These are phyloP conservation scores for Penicillium atrosanguineum DNA, from an alignment of 495 filamentous ascomycete species.

Conservation along the genomic window DNA sequence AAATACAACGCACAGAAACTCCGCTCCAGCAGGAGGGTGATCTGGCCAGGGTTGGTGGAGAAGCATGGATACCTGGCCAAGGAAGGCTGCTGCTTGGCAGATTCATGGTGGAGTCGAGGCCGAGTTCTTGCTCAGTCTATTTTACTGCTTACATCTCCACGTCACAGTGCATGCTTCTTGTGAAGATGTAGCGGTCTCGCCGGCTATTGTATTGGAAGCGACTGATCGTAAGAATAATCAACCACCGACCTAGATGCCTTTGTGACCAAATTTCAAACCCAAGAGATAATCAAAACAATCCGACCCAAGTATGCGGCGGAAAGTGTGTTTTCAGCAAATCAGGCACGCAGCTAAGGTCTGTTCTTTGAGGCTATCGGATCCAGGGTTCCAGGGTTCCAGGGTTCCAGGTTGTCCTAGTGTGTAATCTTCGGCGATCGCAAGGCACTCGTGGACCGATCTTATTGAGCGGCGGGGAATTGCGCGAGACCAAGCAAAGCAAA, in stretches of 20 bases:
- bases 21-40: conserved; percentile 4
- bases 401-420: conserved; percentile 2
- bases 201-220: too few species aligned
- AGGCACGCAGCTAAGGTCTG: neutral
- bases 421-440: conserved; percentile 9
- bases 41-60: neutral
- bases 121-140: conserved; percentile 1
- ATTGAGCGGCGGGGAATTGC: neutral
- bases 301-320: neutral
- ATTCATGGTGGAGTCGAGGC: conserved; percentile 10
- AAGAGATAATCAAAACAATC: neutral
- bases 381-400: neutral
- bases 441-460: neutral
- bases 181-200: neutral
- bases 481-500: too few species aligned
- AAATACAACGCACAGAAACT: conserved; percentile 10
- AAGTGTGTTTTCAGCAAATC: conserved; percentile 3
- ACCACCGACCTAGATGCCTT: neutral
- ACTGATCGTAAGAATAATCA: neutral
- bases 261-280: neutral
- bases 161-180: neutral
- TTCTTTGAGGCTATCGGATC: neutral
- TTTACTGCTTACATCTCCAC: neutral
- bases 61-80: conserved; percentile 6
- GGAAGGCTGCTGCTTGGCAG: conserved; percentile 14